phyloP scores from a whole-genome alignment of 129 eudicot species.

The Escallonia rubra region DNA sequence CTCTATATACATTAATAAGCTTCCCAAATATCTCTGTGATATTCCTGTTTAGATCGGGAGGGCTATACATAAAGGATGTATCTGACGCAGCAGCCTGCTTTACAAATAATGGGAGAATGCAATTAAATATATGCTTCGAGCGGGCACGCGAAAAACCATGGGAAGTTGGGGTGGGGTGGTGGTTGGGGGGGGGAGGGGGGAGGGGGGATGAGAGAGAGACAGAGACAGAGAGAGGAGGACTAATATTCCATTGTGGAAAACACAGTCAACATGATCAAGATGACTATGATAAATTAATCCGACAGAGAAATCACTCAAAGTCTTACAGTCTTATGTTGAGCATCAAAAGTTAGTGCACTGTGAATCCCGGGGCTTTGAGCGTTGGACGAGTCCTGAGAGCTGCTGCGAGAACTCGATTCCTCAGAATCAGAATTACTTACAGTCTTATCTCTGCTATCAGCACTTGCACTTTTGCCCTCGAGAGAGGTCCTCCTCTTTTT shows the following conservation, averaged over 20 bases:
- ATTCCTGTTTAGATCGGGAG: slow-evolving; percentile 82
- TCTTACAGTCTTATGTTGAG: slow-evolving; percentile 43
- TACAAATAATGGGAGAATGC: slow-evolving; percentile 10
- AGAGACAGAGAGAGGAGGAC: neutral
- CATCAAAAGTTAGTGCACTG: slow-evolving; percentile 22
- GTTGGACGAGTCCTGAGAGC: slow-evolving; percentile 22
- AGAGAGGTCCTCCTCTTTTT: slow-evolving; percentile 47
- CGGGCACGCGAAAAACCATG: neutral
- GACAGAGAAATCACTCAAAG: neutral
- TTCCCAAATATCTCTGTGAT: slow-evolving; percentile 81
- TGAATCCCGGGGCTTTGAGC: slow-evolving; percentile 29
- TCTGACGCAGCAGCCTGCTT: slow-evolving; percentile 48
- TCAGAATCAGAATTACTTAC: slow-evolving; percentile 5
- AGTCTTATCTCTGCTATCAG: slow-evolving; percentile 24
- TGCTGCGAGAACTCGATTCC: slow-evolving; percentile 16
- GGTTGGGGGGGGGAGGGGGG: too few species aligned
- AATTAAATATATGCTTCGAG: slow-evolving; percentile 6
- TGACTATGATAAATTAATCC: neutral
- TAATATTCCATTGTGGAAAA: neutral
- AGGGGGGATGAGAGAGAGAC: too few species aligned
- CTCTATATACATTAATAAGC: slow-evolving; percentile 88
- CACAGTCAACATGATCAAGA: neutral
- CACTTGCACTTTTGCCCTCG: slow-evolving; percentile 22
- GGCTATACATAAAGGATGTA: slow-evolving; percentile 58
- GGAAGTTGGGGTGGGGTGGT: neutral